These are phyloP conservation scores for Rhizoctonia solani DNA, from an alignment of 1,284 basidiomycete species.

Conservation along the genomic window DNA sequence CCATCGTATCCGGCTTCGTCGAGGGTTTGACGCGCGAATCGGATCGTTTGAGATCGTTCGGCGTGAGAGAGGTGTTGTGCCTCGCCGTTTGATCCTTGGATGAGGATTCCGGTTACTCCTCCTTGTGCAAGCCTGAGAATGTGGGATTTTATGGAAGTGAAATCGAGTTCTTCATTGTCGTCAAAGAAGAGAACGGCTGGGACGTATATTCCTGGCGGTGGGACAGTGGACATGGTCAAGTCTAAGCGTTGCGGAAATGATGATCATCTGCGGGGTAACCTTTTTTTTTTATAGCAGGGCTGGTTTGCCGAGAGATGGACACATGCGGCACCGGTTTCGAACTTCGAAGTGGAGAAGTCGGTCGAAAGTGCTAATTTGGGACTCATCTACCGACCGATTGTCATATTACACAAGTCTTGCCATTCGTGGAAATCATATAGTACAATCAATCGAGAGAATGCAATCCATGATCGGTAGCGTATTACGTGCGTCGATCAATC, in stretches of 20 bases:
- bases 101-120: conserved; percentile 72
- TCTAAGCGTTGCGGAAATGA: neutral
- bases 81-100: conserved; percentile 78
- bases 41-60: conserved; percentile 68
- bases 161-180: conserved; percentile 66
- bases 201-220: conserved; percentile 70
- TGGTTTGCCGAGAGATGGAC: neutral
- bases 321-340: neutral
- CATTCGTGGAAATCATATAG: too few relatives aligned
- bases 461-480: too few relatives aligned
- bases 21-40: conserved; percentile 70
- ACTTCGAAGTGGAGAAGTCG: too few relatives aligned
- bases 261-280: neutral
- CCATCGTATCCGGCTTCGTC: conserved; percentile 71
- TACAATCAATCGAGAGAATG: too few relatives aligned
- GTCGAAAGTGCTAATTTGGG: too few relatives aligned
- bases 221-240: conserved; percentile 47
- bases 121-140: conserved; percentile 71
- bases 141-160: conserved; percentile 60
- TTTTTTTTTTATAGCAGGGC: too few relatives aligned
- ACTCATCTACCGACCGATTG: too few relatives aligned
- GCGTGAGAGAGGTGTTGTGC: conserved; percentile 74
- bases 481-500: conserved; percentile 51
- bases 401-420: too few relatives aligned
- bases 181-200: conserved; percentile 74